Base-by-base conservation (phyloP, 768 basidiomycete genomes). In the Daedalea quercina region DNA sequence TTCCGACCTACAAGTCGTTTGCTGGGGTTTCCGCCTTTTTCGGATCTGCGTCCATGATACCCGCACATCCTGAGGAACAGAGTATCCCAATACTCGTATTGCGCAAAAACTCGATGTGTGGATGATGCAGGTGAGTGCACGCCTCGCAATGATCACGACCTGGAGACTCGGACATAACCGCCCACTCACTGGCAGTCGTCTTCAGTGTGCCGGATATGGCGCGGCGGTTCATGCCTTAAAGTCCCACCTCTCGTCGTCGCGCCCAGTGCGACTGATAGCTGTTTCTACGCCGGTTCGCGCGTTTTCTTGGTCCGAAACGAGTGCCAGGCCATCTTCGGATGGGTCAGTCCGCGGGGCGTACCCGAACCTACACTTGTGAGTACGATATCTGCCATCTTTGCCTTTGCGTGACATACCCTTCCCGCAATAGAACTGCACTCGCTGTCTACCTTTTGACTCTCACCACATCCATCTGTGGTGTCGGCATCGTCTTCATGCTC, bases 231-330 rank as follows among this genome's bases (percentile, higher is more conserved):
- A 86, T 61, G 69, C 85, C 51, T 86, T 57, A 86, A 87, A 60
- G 80, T 80, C 0, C 80, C 84, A 20, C 76, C 85, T 49, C 76
- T 86, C 53, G 82, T 83, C 31, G 80, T 81, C 0, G 82, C 82
- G 2, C 62, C 84, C 46, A 83, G 81, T 15, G 80, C 81, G n/a
- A 80, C 78, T 2, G 80, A 82, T 56, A 79, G 79, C 1, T 82
- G 79, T 61, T 82, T 85, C 62, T 85, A 80, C 59, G 84, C 81
- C 3, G 79, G 80, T 51, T 82, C 82, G 2, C 74, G 82, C 1
- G 66, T 76, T 31, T 76, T 81, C 0, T 71, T 89, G n/a, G 85
- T 84, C 3, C 76, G 78, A 52, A 68, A 71, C 20, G 85, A 85
- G 0, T n/a, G n/a, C n/a, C 77, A 84, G 57, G 87, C 85, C 26